Base-by-base conservation (phyloP, 2,329 filamentous ascomycete genomes). In the Botrytis byssoidea region DNA sequence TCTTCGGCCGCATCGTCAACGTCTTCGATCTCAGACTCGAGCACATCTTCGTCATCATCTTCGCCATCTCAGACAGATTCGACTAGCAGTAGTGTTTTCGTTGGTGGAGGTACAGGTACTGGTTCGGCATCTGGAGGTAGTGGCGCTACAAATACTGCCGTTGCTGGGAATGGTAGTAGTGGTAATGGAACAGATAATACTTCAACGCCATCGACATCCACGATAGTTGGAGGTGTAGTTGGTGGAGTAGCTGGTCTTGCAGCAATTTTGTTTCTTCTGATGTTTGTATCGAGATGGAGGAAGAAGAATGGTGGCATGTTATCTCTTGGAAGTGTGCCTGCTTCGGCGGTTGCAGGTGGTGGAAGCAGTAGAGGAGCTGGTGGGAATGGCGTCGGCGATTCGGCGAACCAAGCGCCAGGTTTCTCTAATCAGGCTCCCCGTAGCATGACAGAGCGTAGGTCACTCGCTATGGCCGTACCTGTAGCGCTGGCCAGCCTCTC, bases 251-350 rank as follows among this genome's bases (percentile, higher is more conserved):
- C 89, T 25, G 89, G 89, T 29, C 81, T 88, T 2, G 88, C 88
- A 20, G 82, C 91, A 64, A 79, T 91, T 67, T 81, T 88, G 6
- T 79, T 90, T 7, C 79, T 90, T 32, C 80, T 88, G 9, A 81
- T 91, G 73, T 82, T 87, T 74, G 77, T 86, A n/a, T 78, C 91
- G 22, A 77, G 85, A 76, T 88, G 87, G 83, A 89, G 85, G 83
- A 90, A 86, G 79, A 84, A 84, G 73, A 77, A 80, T 48, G 81
- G 83, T 10, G 83, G 82, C 63, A 82, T 84, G 76, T 78, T 82
- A 68, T 78, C 83, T n/a, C 81, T 87, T 46, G 82, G 86, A 3
- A 83, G 83, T 51, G 60, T 60, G 35, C 60, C 71, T 25, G 51
- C 69, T 70, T 55, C 66, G 25, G 66, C 72, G 20, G 84, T 44